These are phyloP conservation scores for Phialophora verrucosa DNA, from an alignment of 2,329 filamentous ascomycete genomes.

Conservation along the genomic window DNA sequence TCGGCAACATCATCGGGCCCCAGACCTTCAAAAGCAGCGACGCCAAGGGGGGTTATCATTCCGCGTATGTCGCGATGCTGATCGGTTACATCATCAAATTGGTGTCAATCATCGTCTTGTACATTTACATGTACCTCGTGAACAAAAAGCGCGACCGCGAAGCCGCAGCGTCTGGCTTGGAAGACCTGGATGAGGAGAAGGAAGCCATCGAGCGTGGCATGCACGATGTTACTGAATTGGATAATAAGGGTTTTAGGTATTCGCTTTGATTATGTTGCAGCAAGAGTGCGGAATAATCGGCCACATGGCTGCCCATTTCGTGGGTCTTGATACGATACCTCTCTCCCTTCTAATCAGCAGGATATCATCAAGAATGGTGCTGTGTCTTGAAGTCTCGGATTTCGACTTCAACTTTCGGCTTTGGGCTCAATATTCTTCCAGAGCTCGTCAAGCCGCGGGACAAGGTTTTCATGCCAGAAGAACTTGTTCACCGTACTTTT, in stretches of 20 bases:
- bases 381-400: background rate
- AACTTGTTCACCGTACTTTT: conserved; percentile 4
- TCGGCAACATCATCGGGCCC: conserved; percentile 48
- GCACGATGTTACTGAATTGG: conserved; percentile 59
- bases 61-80: conserved; percentile 59
- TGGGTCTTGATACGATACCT: background rate
- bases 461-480: conserved; percentile 15
- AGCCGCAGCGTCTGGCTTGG: conserved; percentile 43
- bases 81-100: conserved; percentile 63
- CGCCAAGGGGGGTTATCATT: conserved; percentile 50
- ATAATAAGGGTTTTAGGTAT: conserved; percentile 62
- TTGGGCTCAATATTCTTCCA: conserved; percentile 4
- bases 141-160: conserved; percentile 62
- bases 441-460: background rate
- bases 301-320: background rate
- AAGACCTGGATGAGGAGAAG: conserved; percentile 52
- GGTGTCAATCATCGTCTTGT: conserved; percentile 56
- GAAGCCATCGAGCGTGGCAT: conserved; percentile 56
- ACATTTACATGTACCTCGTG: conserved; percentile 60
- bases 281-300: background rate
- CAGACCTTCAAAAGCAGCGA: conserved; percentile 60
- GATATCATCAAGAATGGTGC: background rate
- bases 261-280: conserved; percentile 46
- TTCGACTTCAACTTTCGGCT: background rate
- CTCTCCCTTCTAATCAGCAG: background rate